Percentiles rank a stretch among this genome's conserved stretches.
phyloP scores from a whole-genome alignment of 257 asterid genomes.

The Lithospermum erythrorhizon region DNA sequence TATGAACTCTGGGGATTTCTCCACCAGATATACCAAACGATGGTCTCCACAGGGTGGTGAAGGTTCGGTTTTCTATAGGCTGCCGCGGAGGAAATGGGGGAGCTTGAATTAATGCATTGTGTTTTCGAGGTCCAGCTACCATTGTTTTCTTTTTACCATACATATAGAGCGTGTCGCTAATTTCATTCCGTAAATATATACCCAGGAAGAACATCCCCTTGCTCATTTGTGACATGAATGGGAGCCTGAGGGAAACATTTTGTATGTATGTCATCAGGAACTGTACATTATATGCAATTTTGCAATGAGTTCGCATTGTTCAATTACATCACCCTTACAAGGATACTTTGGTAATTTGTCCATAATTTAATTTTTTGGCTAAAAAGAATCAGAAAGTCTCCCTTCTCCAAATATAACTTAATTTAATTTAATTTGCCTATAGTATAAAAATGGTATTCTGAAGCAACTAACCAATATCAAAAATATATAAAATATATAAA shows the following conservation, averaged over 20 bases:
- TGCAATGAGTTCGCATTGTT: neutral
- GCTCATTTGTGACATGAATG: constrained; percentile 25
- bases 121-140: constrained; percentile 21
- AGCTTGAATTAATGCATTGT: constrained; percentile 20
- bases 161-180: constrained; percentile 22
- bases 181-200: constrained; percentile 55
- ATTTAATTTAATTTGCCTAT: too few species aligned
- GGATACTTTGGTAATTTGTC: too few species aligned
- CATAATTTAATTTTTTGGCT: too few species aligned
- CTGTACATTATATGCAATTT: constrained; percentile 52
- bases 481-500: too few species aligned
- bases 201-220: constrained; percentile 28
- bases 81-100: constrained; percentile 21
- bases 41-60: constrained; percentile 16
- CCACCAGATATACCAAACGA: constrained; percentile 18
- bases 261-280: constrained; percentile 42
- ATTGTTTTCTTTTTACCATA: constrained; percentile 22
- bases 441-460: too few species aligned
- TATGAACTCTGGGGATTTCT: constrained; percentile 25
- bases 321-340: too few species aligned
- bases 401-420: too few species aligned
- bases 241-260: constrained; percentile 26
- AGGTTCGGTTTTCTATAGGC: constrained; percentile 14
- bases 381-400: too few species aligned
- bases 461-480: too few species aligned